Percentiles rank a stretch among this genome's conserved stretches.
phyloP scores from a whole-genome alignment of 2,329 filamentous ascomycete genomes.

The Pseudonectria foliicola region DNA sequence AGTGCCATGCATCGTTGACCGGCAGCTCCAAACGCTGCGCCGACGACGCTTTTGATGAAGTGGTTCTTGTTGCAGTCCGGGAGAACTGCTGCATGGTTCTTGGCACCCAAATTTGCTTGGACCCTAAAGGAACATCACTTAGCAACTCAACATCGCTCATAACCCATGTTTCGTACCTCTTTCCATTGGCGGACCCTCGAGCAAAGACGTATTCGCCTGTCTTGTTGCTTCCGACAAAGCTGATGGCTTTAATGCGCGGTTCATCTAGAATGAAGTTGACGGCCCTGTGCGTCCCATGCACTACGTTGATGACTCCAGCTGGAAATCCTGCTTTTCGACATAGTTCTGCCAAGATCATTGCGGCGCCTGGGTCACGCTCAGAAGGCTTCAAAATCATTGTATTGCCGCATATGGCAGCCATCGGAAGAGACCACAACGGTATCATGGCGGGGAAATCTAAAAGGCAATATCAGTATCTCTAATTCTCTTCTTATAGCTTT shows the following conservation, averaged over 20 bases:
- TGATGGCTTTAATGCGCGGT: constrained; percentile 61
- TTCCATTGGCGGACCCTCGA: constrained; percentile 61
- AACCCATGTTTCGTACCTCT: constrained; percentile 33
- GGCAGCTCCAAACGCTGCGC: constrained; percentile 61
- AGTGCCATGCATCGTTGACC: constrained; percentile 65
- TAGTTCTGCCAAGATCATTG: constrained; percentile 73
- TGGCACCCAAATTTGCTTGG: constrained; percentile 62
- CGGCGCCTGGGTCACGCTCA: constrained; percentile 69
- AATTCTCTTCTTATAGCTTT: not conserved
- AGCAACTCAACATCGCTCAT: too few species aligned
- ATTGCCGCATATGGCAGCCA: constrained; percentile 72
- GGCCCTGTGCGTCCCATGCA: constrained; percentile 57
- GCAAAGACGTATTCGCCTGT: constrained; percentile 63
- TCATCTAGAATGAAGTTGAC: constrained; percentile 65
- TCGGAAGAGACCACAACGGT: constrained; percentile 72
- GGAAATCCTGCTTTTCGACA: constrained; percentile 70
- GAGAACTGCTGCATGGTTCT: constrained; percentile 62
- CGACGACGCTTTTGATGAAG: constrained; percentile 57
- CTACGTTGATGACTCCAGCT: constrained; percentile 61
- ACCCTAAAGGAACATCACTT: constrained; percentile 27
- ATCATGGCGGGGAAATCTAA: constrained; percentile 80
- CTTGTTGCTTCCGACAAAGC: constrained; percentile 61
- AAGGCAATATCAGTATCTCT: not conserved
- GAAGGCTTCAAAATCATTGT: constrained; percentile 73
- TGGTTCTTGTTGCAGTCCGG: constrained; percentile 66